Evolutionary conservation across 305 asterid species (phyloP).

Genomic region (Petunia hybrid): DNA sequence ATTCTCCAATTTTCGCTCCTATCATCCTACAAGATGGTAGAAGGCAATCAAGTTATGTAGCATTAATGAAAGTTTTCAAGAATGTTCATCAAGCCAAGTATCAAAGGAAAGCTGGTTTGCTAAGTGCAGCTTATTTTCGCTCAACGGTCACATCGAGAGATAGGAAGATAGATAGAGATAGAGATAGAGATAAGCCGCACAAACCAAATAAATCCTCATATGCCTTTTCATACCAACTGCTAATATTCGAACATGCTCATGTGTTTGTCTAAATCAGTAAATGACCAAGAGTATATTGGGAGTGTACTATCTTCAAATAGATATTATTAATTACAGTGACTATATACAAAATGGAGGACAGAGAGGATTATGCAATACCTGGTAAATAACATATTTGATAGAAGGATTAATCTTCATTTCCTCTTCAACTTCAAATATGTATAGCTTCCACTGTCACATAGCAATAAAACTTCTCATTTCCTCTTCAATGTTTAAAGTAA

Average conservation of each 20-base stretch:
- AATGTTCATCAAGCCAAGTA: too few species aligned
- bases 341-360: neutral
- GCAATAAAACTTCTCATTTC: neutral
- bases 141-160: too few species aligned
- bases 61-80: too few species aligned
- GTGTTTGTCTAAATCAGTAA: too few species aligned
- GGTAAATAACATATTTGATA: constrained; percentile 74
- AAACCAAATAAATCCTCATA: too few species aligned
- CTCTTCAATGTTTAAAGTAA: neutral
- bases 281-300: neutral
- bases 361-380: constrained; percentile 45
- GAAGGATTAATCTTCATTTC: constrained; percentile 76
- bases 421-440: constrained; percentile 82
- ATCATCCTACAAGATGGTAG: constrained; percentile 57
- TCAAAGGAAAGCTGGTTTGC: too few species aligned
- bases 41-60: neutral
- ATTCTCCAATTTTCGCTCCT: constrained; percentile 81
- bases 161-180: too few species aligned
- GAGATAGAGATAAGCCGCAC: too few species aligned
- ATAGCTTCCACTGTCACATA: constrained; percentile 80
- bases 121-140: too few species aligned
- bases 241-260: too few species aligned
- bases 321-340: neutral
- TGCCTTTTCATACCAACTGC: too few species aligned
- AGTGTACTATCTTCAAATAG: neutral